Conservation (phyloP, 2,329 filamentous ascomycete genomes). For the Pseudogymnoascus pannorum region DNA sequence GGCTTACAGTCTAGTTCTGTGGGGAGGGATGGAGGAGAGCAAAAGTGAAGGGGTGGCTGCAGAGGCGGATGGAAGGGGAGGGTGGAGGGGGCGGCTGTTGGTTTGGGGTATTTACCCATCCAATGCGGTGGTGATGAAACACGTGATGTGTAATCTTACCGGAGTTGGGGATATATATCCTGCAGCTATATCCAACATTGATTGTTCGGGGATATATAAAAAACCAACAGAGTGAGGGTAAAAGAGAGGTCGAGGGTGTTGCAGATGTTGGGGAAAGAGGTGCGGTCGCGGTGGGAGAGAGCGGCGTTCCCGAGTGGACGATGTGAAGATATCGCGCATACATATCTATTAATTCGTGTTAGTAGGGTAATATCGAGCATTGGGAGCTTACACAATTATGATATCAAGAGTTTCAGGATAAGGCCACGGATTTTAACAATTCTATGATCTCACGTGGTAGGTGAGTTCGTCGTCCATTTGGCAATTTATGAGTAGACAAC, state of each 20-base stretch:
- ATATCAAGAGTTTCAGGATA: not conserved
- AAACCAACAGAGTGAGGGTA: not conserved
- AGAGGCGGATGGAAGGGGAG: not conserved
- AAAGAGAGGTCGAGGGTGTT: not conserved
- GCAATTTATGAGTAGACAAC: too few relatives aligned
- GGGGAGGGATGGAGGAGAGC: too few relatives aligned
- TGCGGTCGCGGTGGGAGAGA: not conserved
- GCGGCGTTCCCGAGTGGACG: too few relatives aligned
- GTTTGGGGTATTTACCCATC: not conserved
- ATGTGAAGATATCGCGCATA: too few relatives aligned
- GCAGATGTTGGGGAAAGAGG: not conserved
- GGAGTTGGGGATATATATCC: not conserved
- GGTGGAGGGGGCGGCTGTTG: not conserved
- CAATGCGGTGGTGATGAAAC: not conserved
- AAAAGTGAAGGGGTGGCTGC: too few relatives aligned
- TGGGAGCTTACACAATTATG: not conserved
- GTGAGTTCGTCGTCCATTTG: too few relatives aligned
- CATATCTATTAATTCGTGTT: too few relatives aligned
- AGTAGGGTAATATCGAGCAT: not conserved
- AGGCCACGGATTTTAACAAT: not conserved
- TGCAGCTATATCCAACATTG: not conserved
- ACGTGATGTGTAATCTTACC: not conserved
- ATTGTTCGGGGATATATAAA: not conserved
- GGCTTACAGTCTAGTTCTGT: too few relatives aligned
- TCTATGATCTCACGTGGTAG: too few relatives aligned